phyloP scores from a whole-genome alignment of 2,329 filamentous ascomycete species.

The Sporothrix pseudoabietina region DNA sequence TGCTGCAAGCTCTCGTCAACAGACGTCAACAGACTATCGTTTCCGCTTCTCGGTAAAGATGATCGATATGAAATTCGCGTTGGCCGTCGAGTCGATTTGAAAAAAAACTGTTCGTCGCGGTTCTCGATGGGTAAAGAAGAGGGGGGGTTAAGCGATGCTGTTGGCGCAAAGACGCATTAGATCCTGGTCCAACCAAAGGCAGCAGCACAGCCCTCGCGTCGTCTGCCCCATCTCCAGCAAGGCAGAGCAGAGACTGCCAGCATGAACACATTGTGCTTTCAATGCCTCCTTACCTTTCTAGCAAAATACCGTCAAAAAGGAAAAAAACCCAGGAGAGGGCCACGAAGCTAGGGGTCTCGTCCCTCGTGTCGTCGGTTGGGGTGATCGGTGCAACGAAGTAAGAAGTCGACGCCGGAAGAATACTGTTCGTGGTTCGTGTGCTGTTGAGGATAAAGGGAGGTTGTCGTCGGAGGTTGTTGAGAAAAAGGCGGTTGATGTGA shows the following conservation, averaged over 20 bases:
- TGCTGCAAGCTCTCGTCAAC: background rate
- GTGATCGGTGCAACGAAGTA: background rate
- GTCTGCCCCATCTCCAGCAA: background rate
- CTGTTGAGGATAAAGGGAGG: background rate
- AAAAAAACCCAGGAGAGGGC: conserved; percentile 2
- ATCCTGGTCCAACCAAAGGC: too few relatives aligned
- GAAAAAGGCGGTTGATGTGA: conserved; percentile 10
- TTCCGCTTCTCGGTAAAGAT: background rate
- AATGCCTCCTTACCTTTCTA: background rate
- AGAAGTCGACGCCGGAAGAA: background rate
- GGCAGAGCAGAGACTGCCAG: background rate
- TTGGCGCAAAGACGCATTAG: conserved; percentile 4
- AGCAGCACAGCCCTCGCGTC: background rate
- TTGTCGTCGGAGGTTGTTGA: background rate
- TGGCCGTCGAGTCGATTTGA: background rate
- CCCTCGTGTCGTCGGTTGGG: conserved; percentile 1
- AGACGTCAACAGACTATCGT: background rate
- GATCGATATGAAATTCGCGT: background rate
- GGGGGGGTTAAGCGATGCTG: conserved; percentile 13
- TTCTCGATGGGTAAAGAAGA: background rate
- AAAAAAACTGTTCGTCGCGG: background rate
- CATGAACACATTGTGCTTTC: background rate
- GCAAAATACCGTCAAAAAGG: conserved; percentile 7
- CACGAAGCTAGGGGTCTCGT: conserved; percentile 5
- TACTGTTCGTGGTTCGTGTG: background rate